Base-by-base conservation (phyloP, 2,329 filamentous ascomycete species). In the Sphaerostilbella broomeana region DNA sequence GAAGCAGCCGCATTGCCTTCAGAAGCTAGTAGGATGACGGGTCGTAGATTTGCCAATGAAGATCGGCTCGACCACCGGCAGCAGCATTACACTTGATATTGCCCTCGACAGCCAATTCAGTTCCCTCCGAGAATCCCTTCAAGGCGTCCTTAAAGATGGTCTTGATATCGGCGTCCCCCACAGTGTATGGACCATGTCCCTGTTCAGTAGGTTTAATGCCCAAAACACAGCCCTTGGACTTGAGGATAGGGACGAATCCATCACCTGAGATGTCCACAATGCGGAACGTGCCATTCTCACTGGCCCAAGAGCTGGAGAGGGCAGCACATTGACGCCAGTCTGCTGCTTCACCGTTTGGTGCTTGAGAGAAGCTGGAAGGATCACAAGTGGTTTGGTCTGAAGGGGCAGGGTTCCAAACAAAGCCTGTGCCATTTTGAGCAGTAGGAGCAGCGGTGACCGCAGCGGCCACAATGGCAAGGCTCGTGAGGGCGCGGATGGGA, bases 241-340 rank as follows among this genome's bases (percentile, higher is more conserved):
- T 49, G 32, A 59, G 42, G 15, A 59, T 39, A 19, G 53, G 46
- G 29, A 55, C 45, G 16, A 48, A 51, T 3, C 37, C 44, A 5
- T 15, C 30, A 18, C 30, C 44, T 18, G 49, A 46, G 18, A 40
- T 42, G n/a, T 35, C 24, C 13, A 38, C 41, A 35, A 61, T 37
- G 34, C 33, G 40, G 30, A 61, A 61, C 11, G 52, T 58, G n/a
- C 58, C 58, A 27, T 58, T 61, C 25, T 47, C 40, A 10, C 43
- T 43, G 3, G 47, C 47, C 51, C 57, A 60, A 2, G 45, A 41
- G 34, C 55, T 59, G 40, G 53, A 55, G 3, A 61, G 51, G 4
- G 56, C 51, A 15, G 56, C 56, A 25, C 58, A 61, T 35, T 53
- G 47, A 12, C 47, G 45, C 50, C 54, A 61, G 45, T 58, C 43